phyloP scores from a whole-genome alignment of 495 filamentous ascomycete genomes.

The Aspergillus panamensis region DNA sequence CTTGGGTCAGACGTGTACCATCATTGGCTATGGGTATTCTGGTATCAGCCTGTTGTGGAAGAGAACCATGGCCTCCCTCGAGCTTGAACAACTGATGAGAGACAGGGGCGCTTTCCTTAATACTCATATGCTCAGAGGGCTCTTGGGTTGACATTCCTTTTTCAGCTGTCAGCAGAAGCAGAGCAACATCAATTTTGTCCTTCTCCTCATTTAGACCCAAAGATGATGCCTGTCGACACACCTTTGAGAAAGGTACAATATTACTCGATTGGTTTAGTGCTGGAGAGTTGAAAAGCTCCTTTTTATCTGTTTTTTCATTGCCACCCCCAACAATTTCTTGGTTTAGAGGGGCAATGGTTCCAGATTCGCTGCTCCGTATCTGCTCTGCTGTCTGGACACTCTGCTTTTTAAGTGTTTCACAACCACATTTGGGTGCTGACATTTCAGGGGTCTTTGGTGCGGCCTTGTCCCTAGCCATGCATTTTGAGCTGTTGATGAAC shows the following conservation, averaged over 20 bases:
- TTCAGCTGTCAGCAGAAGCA: slow-evolving; percentile 30
- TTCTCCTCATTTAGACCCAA: slow-evolving; percentile 18
- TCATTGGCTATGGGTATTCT: no score
- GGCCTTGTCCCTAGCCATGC: no score
- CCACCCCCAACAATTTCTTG: background rate
- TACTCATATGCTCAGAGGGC: background rate
- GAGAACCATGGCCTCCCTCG: no score
- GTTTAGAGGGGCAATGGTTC: background rate
- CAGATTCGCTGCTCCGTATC: background rate
- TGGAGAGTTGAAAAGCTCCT: background rate
- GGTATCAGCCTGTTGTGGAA: no score
- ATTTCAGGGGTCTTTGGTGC: background rate
- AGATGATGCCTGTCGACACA: slow-evolving; percentile 19
- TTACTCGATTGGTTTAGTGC: slow-evolving; percentile 3
- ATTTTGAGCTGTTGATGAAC: background rate
- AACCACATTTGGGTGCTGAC: background rate
- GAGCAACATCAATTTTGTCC: slow-evolving; percentile 29
- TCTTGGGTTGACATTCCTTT: background rate
- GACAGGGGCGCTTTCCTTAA: background rate
- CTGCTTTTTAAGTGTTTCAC: background rate
- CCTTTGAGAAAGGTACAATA: slow-evolving; percentile 31
- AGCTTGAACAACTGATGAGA: background rate
- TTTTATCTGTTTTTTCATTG: background rate
- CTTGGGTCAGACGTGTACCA: no score
- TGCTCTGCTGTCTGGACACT: background rate